Evolutionary conservation across 306 rosid genomes (phyloP).

Genomic region (Oxytropis ochrocephala): DNA sequence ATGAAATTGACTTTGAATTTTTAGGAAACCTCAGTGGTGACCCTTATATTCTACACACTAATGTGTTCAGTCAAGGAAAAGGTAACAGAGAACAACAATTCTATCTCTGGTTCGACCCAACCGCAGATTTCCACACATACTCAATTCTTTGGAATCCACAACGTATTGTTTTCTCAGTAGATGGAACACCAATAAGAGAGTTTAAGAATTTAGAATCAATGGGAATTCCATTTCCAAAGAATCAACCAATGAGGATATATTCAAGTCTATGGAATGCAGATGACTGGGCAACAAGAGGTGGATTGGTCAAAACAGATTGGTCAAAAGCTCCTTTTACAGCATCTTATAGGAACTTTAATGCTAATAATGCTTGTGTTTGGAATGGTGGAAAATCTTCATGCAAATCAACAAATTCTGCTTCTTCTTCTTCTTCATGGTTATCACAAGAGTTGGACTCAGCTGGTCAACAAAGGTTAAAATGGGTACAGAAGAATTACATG

Average conservation of each 20-base stretch:
- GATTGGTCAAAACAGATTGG: constrained; percentile 68
- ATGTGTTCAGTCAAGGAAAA: constrained; percentile 59
- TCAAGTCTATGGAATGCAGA: constrained; percentile 74
- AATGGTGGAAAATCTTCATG: constrained; percentile 14
- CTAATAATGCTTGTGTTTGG: constrained; percentile 39
- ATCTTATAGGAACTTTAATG: constrained; percentile 51
- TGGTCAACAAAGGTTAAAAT: constrained; percentile 24
- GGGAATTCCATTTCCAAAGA: constrained; percentile 51
- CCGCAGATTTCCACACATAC: constrained; percentile 57
- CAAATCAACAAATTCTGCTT: neutral
- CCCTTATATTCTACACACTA: constrained; percentile 69
- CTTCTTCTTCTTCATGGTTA: constrained; percentile 42
- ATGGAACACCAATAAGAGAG: constrained; percentile 63
- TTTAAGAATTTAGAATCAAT: constrained; percentile 59
- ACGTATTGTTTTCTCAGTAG: constrained; percentile 51
- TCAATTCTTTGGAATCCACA: constrained; percentile 69
- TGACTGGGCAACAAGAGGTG: constrained; percentile 89
- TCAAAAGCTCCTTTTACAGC: constrained; percentile 52
- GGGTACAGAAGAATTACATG: constrained; percentile 63
- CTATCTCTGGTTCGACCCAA: constrained; percentile 75
- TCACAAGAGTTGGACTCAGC: constrained; percentile 37
- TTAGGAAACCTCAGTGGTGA: constrained; percentile 76
- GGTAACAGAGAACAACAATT: constrained; percentile 69
- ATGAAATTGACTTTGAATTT: constrained; percentile 73
- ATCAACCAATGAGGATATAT: constrained; percentile 53